Evolutionary conservation across 2,329 filamentous ascomycete species (phyloP).

Genomic region (Colletotrichum sp.): DNA sequence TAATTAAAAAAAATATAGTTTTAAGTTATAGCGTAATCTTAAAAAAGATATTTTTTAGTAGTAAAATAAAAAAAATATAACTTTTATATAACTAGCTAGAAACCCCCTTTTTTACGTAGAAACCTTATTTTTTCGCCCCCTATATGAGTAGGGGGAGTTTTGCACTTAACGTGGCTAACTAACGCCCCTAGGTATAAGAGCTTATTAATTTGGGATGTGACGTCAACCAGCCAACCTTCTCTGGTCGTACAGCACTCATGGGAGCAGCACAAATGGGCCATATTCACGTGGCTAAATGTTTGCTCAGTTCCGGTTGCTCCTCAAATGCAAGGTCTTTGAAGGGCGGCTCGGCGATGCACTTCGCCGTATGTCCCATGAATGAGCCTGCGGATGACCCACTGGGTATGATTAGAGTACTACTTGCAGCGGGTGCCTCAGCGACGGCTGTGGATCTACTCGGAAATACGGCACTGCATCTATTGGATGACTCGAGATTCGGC

Average conservation of each 20-base stretch:
- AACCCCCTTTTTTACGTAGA: no score
- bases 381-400: not conserved
- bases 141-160: no score
- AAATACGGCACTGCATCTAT: not conserved
- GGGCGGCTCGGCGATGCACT: not conserved
- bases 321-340: not conserved
- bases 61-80: no score
- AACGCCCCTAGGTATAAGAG: not conserved
- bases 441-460: accelerated
- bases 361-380: not conserved
- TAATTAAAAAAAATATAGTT: no score
- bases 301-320: not conserved
- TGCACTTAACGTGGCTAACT: no score
- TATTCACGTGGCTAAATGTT: not conserved
- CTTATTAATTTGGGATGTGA: not conserved
- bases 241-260: not conserved
- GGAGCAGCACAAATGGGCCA: not conserved
- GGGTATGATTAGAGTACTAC: not conserved
- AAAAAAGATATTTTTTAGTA: no score
- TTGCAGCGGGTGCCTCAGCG: not conserved
- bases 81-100: no score
- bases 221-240: not conserved
- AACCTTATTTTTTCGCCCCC: no score
- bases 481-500: not conserved
- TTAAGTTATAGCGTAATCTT: no score